A percentile compares a stretch with the other conserved stretches of the same genome.
These are phyloP conservation scores for Eimeria necatrix DNA, from an alignment of 169 alveolate species.

Conservation along the genomic window DNA sequence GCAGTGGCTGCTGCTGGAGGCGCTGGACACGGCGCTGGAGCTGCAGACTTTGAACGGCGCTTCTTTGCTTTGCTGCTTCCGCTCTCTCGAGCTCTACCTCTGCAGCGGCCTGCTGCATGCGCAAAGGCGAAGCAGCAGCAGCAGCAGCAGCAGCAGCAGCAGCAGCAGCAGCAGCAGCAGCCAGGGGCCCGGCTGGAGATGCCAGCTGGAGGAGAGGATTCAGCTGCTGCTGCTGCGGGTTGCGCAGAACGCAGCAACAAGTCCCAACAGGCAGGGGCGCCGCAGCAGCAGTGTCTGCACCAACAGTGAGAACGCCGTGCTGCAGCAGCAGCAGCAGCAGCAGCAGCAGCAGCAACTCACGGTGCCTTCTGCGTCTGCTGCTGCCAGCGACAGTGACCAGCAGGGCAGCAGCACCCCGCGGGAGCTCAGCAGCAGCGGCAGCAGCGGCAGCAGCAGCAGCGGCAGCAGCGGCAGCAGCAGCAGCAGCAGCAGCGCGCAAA, in stretches of 20 bases:
- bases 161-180: conserved; percentile 9
- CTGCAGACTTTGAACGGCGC: conserved; percentile 16
- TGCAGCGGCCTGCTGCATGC: conserved; percentile 19
- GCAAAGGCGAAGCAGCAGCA: neutral
- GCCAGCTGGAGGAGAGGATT: neutral
- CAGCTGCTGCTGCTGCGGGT: conserved; percentile 45
- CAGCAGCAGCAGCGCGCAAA: neutral
- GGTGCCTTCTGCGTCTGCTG: neutral
- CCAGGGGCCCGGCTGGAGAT: neutral
- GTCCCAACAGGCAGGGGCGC: conserved; percentile 24
- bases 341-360: conserved; percentile 2
- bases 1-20: conserved; percentile 41
- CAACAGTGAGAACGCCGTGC: conserved; percentile 5
- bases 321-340: conserved; percentile 47
- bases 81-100: conserved; percentile 48
- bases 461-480: neutral
- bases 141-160: neutral
- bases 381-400: neutral
- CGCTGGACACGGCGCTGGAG: conserved; percentile 15
- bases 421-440: conserved; percentile 22
- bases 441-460: conserved; percentile 6
- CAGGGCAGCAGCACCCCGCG: neutral
- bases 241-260: conserved; percentile 4
- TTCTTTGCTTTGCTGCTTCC: conserved; percentile 32
- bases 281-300: conserved; percentile 61